Evolutionary conservation across 139 green algal species (phyloP).

Genomic region (Coelastrella sp.): DNA sequence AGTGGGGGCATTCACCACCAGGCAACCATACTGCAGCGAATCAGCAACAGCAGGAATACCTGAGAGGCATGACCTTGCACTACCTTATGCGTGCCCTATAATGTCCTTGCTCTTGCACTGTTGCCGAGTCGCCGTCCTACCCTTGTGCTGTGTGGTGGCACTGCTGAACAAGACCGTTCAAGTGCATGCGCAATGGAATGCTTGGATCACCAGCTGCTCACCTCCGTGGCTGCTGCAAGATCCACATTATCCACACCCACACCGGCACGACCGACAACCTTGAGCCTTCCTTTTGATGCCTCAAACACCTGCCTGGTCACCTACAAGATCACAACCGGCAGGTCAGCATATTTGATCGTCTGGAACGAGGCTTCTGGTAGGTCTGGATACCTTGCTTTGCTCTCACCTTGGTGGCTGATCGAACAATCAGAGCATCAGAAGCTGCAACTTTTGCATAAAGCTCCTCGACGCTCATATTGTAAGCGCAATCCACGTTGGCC

Average conservation of each 20-base stretch:
- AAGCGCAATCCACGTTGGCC: constrained; percentile 78
- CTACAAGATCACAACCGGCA: constrained; percentile 51
- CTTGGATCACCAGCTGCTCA: constrained; percentile 17
- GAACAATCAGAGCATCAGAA: constrained; percentile 93
- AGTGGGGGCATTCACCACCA: constrained; percentile 98
- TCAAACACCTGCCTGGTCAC: constrained; percentile 93
- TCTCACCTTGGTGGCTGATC: constrained; percentile 88
- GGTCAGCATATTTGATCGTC: not conserved
- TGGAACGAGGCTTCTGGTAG: no score
- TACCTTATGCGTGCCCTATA: not conserved
- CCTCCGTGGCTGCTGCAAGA: constrained; percentile 92
- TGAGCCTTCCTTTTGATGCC: constrained; percentile 90
- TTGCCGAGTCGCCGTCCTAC: no score
- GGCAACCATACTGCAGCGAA: constrained; percentile 76
- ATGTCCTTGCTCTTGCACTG: no score
- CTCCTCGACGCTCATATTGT: constrained; percentile 83
- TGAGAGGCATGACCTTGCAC: no score
- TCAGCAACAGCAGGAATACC: not conserved
- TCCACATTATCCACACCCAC: constrained; percentile 98
- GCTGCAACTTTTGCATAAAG: constrained; percentile 79
- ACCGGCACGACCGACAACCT: constrained; percentile 94
- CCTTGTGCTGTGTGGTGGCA: no score
- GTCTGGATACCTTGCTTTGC: no score
- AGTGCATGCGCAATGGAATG: not conserved
- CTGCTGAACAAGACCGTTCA: no score